These are phyloP conservation scores for Breynia disticha DNA, from an alignment of 441 rosid species.

Conservation along the genomic window DNA sequence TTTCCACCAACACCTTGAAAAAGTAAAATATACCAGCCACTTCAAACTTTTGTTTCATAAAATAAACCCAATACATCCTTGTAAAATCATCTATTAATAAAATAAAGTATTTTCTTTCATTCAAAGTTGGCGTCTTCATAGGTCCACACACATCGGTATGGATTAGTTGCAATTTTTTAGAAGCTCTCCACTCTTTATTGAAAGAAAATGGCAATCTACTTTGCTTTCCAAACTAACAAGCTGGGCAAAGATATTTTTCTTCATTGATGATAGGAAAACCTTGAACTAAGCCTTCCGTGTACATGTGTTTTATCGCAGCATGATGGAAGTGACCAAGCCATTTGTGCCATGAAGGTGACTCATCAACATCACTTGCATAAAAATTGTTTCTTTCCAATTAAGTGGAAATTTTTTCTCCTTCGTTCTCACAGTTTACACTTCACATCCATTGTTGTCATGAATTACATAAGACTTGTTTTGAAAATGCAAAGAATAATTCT, in stretches of 20 bases:
- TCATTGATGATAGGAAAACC: neutral
- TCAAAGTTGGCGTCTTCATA: no score
- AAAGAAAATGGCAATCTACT: neutral
- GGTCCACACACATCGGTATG: no score
- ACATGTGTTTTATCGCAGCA: no score
- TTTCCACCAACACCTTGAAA: neutral
- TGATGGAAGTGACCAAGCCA: neutral
- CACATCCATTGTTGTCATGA: no score
- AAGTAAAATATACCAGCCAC: neutral
- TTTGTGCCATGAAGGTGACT: no score
- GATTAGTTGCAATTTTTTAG: neutral
- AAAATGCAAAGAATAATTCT: conserved; percentile 4
- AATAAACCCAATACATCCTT: no score
- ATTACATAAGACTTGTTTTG: neutral
- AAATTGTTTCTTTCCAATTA: neutral
- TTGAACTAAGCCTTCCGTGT: neutral
- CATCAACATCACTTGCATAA: no score
- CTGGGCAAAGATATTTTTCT: neutral
- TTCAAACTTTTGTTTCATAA: no score
- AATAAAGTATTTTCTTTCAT: neutral
- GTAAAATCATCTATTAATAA: neutral
- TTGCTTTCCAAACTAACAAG: neutral
- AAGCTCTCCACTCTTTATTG: neutral
- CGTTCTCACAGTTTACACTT: neutral
- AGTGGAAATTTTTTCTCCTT: conserved; percentile 5